Evolutionary conservation across 352 stramenopile genomes (phyloP), one percentile per base, ranked within the genome.

Genomic region (Pythium dissimile): DNA sequence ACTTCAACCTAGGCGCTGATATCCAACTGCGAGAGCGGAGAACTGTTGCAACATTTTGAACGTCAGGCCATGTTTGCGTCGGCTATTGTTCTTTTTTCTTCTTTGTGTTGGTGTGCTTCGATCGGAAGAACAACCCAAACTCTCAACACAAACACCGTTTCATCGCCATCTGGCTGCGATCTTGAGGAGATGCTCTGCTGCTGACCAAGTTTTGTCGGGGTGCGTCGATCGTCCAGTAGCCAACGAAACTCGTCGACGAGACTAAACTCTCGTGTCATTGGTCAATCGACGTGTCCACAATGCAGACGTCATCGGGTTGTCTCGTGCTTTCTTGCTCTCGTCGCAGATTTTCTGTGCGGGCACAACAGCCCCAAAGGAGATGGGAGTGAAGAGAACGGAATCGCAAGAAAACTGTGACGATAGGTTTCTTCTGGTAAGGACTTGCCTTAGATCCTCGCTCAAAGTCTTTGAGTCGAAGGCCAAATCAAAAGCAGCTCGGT

Each of bases 251-350:
- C 18, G 15, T 18, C 12, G 24, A 37, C 11, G 8, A 3, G 3
- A 10, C 2, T 13, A 3, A 24, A 10, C 41, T 67, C 45, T 42
- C 15, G 24, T 53, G 48, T 65, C 52, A 65, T 71, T 71, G 64
- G 64, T 54, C 42, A 16, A 64, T 28, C 18, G 24, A 21, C 28
- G 58, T 67, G 64, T 71, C 48, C 50, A 57, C 64, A 67, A 65
- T 71, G 59, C 64, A 55, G 52, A 65, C 64, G 64, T 71, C 64
- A 71, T n/a, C 6, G 28, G 24, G 27, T 28, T 28, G 32, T 55
- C 38, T 62, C 54, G 32, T 23, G 32, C 51, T 56, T 42, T 31
- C 37, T 12, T 18, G 47, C 46, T 56, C 48, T 63, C 66, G 67
- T 66, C 63, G 63, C 54, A 69, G 67, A 69, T 70, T 60, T 63